These are phyloP conservation scores for Candida tetrigidarum DNA, from an alignment of 1,139 yeast species.

Conservation along the genomic window DNA sequence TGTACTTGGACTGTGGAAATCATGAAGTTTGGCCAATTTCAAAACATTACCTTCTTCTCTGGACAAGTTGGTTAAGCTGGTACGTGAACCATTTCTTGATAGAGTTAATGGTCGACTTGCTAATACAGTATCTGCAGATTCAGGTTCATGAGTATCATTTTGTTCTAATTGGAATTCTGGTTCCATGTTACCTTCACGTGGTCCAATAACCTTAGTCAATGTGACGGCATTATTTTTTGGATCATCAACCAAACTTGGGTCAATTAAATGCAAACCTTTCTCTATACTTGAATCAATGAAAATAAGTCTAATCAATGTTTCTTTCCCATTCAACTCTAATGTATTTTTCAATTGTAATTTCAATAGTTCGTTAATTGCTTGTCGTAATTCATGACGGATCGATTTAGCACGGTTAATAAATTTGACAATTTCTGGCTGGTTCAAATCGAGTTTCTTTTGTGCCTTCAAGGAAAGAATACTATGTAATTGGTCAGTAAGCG, in stretches of 20 bases:
- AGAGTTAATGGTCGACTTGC: slow-evolving; percentile 28
- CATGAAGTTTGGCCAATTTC: slow-evolving; percentile 36
- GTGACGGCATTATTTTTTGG: slow-evolving; percentile 19
- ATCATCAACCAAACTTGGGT: slow-evolving; percentile 33
- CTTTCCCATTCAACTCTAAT: slow-evolving; percentile 70
- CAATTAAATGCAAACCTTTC: slow-evolving; percentile 61
- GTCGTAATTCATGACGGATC: slow-evolving; percentile 51
- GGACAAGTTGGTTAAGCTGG: slow-evolving; percentile 38
- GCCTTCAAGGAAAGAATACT: slow-evolving; percentile 35
- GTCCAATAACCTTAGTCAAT: slow-evolving; percentile 13
- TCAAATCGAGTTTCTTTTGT: slow-evolving; percentile 31
- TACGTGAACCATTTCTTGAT: slow-evolving; percentile 40
- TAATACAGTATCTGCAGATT: slow-evolving; percentile 17
- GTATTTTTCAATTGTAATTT: slow-evolving; percentile 55
- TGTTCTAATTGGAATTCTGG: slow-evolving; percentile 3
- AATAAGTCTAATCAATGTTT: slow-evolving; percentile 68
- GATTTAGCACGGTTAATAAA: slow-evolving; percentile 49
- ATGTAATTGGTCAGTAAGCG: slow-evolving; percentile 44
- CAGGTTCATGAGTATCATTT: slow-evolving; percentile 4
- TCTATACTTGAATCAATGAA: slow-evolving; percentile 72
- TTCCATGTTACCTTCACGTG: slow-evolving; percentile 10
- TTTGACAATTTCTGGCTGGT: slow-evolving; percentile 33
- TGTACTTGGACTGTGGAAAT: slow-evolving; percentile 25
- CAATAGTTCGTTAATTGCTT: slow-evolving; percentile 60
- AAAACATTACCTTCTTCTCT: slow-evolving; percentile 48